Percentiles rank a stretch among this genome's conserved stretches.
phyloP scores from a whole-genome alignment of 768 basidiomycete genomes.

The Daedaleopsis nitida region DNA sequence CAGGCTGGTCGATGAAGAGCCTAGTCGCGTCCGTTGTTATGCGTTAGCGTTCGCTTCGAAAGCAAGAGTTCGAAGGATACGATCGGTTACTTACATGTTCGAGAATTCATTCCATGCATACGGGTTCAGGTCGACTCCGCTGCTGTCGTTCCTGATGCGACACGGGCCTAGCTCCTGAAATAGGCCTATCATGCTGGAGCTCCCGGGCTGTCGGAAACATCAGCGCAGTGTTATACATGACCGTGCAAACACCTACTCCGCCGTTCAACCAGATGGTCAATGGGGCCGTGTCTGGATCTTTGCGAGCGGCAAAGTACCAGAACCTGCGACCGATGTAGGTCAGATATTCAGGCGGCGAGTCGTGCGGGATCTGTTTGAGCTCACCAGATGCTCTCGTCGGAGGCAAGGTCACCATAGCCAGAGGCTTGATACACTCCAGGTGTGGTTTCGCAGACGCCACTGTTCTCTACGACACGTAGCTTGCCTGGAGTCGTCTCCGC shows the following conservation, averaged over 20 bases:
- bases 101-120: constrained; percentile 60
- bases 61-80: no score
- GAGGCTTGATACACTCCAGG: constrained; percentile 61
- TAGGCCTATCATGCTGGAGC: constrained; percentile 41
- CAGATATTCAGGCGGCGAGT: no score
- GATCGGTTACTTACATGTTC: constrained; percentile 39
- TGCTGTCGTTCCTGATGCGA: constrained; percentile 55
- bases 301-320: constrained; percentile 71
- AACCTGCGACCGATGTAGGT: constrained; percentile 48
- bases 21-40: no score
- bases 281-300: constrained; percentile 59
- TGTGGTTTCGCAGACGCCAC: constrained; percentile 66
- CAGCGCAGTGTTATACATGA: background rate
- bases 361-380: background rate
- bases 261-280: constrained; percentile 71
- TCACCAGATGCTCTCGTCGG: constrained; percentile 61
- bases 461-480: constrained; percentile 60
- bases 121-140: constrained; percentile 50
- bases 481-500: constrained; percentile 42
- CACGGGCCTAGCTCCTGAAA: constrained; percentile 44
- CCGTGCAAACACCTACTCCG: constrained; percentile 31
- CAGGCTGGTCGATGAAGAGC: constrained; percentile 41
- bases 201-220: constrained; percentile 39
- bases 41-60: no score
- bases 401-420: constrained; percentile 62